Conservation (phyloP, 768 basidiomycete genomes). For the Rubroboletus pulcherrimus region DNA sequence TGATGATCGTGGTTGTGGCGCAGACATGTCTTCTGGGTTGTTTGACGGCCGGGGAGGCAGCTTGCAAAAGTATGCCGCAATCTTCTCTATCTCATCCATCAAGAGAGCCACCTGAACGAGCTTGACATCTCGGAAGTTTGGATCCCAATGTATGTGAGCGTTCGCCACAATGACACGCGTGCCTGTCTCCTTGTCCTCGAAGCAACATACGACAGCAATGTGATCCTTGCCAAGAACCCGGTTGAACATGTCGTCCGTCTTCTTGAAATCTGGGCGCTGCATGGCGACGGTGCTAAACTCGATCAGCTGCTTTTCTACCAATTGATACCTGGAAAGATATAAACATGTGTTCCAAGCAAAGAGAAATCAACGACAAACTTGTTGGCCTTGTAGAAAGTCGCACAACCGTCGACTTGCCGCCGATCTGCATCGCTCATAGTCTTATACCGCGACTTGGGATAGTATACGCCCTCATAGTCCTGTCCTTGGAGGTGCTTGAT, state of each 20-base stretch:
- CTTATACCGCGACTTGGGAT: conserved; percentile 89
- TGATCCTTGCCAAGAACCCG: conserved; percentile 94
- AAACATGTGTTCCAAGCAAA: neutral
- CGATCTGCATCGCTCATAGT: conserved; percentile 88
- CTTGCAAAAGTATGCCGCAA: conserved; percentile 76
- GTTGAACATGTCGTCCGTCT: conserved; percentile 99
- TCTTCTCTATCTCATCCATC: conserved; percentile 90
- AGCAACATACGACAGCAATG: conserved; percentile 79
- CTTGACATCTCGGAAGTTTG: conserved; percentile 91
- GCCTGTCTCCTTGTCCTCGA: conserved; percentile 86
- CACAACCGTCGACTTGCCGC: conserved; percentile 91
- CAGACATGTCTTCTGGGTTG: conserved; percentile 23
- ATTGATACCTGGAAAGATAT: conserved; percentile 61
- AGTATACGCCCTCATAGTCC: conserved; percentile 89
- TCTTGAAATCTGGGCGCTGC: conserved; percentile 91
- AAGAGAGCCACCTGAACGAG: conserved; percentile 92
- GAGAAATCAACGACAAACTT: conserved; percentile 53
- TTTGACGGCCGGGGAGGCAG: conserved; percentile 64
- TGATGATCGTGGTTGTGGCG: conserved; percentile 41
- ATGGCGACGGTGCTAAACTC: conserved; percentile 93
- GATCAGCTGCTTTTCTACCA: conserved; percentile 90
- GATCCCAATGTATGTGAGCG: conserved; percentile 92
- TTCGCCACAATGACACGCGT: conserved; percentile 88
- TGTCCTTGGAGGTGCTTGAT: conserved; percentile 62
- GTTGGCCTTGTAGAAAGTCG: conserved; percentile 87